Conservation (phyloP, 2,329 filamentous ascomycete genomes). For the Aspergillus sp. region DNA sequence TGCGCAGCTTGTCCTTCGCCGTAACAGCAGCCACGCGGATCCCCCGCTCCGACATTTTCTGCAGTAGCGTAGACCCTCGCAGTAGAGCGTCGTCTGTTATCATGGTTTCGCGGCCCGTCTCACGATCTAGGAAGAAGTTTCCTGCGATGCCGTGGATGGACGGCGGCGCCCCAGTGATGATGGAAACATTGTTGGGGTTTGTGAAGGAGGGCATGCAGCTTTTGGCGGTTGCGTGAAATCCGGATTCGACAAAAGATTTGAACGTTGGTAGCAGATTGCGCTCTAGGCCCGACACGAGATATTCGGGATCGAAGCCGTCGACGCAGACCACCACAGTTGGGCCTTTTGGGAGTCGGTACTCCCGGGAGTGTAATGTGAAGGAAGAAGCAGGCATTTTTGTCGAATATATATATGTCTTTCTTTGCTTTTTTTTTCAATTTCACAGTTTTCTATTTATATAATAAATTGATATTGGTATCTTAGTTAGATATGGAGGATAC, state of each 20-base stretch:
- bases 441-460: neutral
- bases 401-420: neutral
- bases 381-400: neutral
- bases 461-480: neutral
- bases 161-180: neutral
- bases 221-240: neutral
- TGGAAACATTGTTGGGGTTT: slow-evolving; percentile 2
- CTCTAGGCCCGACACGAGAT: neutral
- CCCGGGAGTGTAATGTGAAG: neutral
- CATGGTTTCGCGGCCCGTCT: neutral
- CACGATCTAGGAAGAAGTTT: slow-evolving; percentile 2
- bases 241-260: neutral
- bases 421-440: neutral
- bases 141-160: slow-evolving; percentile 1
- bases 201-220: slow-evolving; percentile 4
- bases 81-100: neutral
- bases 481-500: neutral
- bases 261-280: neutral
- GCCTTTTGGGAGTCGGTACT: neutral
- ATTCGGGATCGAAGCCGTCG: neutral
- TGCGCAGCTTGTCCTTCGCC: slow-evolving; percentile 1
- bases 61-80: neutral
- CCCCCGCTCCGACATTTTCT: neutral
- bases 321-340: neutral
- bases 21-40: neutral